A percentile compares a stretch with the other conserved stretches of the same genome.
These are phyloP conservation scores for Aspergillus carbonarius DNA, from an alignment of 2,329 filamentous ascomycete species.

Conservation along the genomic window DNA sequence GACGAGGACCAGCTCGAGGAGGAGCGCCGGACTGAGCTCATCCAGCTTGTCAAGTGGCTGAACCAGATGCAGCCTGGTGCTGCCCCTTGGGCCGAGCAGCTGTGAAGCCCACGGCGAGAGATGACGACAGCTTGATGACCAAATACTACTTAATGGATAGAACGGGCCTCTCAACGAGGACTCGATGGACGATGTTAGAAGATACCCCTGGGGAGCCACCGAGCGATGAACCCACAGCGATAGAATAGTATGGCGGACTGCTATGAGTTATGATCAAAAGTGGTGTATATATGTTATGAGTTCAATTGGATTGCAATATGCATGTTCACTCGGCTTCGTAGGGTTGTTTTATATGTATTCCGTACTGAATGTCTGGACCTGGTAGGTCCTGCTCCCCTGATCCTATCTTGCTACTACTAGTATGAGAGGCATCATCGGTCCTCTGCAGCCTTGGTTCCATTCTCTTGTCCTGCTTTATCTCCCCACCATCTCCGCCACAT, in stretches of 20 bases:
- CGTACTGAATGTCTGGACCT: no score
- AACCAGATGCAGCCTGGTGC: conserved; percentile 45
- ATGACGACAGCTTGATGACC: conserved; percentile 21
- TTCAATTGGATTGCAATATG: background rate
- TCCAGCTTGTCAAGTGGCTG: conserved; percentile 50
- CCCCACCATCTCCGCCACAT: no score
- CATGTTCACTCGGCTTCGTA: background rate
- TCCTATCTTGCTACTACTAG: no score
- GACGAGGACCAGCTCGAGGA: conserved; percentile 50
- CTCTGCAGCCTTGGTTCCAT: no score
- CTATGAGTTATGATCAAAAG: conserved; percentile 5
- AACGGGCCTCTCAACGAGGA: conserved; percentile 24
- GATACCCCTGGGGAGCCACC: conserved; percentile 26
- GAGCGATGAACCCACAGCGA: conserved; percentile 2
- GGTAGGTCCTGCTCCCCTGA: no score
- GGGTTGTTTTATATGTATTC: no score
- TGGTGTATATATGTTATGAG: conserved; percentile 2
- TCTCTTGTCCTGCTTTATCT: no score
- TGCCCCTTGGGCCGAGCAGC: conserved; percentile 41
- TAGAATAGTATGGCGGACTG: conserved; percentile 2
- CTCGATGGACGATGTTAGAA: conserved; percentile 27
- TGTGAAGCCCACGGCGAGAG: conserved; percentile 23
- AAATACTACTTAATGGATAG: conserved; percentile 30
- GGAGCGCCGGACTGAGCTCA: conserved; percentile 47
- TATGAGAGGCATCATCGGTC: no score